Evolutionary conservation across 345 rosid genomes (phyloP).

Genomic region (Gossypium anomalum): DNA sequence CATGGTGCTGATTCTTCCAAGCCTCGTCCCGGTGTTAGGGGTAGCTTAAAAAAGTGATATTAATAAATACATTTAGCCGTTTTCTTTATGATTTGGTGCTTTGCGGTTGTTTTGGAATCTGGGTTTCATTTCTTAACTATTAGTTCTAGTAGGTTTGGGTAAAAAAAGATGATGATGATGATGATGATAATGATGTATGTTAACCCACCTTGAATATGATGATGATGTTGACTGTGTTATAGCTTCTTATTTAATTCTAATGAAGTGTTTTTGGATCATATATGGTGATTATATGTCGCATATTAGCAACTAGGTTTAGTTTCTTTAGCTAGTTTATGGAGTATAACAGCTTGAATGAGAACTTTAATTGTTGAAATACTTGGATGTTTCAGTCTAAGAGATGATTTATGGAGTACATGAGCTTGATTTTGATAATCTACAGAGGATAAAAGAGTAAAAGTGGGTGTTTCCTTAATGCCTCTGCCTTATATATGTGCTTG

Average conservation of each 20-base stretch:
- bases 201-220: background rate
- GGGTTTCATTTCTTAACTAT: background rate
- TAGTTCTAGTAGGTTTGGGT: background rate
- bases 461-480: background rate
- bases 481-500: too few relatives aligned
- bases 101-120: background rate
- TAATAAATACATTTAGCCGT: background rate
- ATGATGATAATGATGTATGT: background rate
- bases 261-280: background rate
- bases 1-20: conserved; percentile 25
- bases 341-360: background rate
- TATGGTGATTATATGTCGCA: background rate
- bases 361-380: background rate
- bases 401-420: background rate
- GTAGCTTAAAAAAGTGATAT: conserved; percentile 50
- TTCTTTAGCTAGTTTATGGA: background rate
- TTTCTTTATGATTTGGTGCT: conserved; percentile 4
- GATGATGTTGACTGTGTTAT: conserved; percentile 5
- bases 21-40: conserved; percentile 49
- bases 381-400: background rate
- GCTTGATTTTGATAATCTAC: background rate
- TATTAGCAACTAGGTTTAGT: background rate
- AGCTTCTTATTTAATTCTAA: background rate
- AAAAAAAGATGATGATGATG: background rate
- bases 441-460: background rate